These are phyloP conservation scores for Hsuehochloa calcarea DNA, from an alignment of 176 grass and related monocot species.

Conservation along the genomic window DNA sequence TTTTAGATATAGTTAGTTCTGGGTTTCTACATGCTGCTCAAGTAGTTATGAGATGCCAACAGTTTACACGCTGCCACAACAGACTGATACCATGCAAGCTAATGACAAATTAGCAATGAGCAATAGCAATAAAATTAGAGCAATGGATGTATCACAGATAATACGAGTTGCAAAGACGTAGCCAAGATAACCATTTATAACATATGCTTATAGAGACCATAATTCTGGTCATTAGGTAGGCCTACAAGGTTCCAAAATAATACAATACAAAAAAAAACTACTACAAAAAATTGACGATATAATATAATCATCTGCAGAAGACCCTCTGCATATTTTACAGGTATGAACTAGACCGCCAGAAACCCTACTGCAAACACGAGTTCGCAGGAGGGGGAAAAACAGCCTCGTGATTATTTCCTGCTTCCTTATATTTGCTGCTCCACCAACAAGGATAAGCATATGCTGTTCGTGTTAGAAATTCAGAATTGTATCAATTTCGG, in stretches of 20 bases:
- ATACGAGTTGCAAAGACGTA: not conserved
- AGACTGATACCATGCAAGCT: no score
- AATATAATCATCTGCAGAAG: constrained; percentile 23
- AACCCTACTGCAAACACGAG: not conserved
- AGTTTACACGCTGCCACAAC: no score
- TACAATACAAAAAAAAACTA: constrained; percentile 23
- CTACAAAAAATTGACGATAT: constrained; percentile 18
- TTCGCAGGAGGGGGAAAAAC: not conserved
- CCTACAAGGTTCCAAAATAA: not conserved
- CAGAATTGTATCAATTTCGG: not conserved
- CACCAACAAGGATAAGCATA: not conserved
- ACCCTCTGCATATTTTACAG: constrained; percentile 50
- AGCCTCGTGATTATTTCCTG: constrained; percentile 37
- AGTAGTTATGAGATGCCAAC: no score
- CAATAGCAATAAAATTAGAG: not conserved
- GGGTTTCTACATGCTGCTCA: not conserved
- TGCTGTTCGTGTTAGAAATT: not conserved
- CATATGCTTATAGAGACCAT: constrained; percentile 9
- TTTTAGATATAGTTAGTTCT: not conserved
- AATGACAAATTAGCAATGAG: no score
- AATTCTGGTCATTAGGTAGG: not conserved
- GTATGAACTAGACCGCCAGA: constrained; percentile 27
- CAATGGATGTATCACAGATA: not conserved
- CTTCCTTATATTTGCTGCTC: not conserved
- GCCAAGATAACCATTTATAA: not conserved